Conservation (phyloP, 352 stramenopile genomes). For the Pythium plurisporium region DNA sequence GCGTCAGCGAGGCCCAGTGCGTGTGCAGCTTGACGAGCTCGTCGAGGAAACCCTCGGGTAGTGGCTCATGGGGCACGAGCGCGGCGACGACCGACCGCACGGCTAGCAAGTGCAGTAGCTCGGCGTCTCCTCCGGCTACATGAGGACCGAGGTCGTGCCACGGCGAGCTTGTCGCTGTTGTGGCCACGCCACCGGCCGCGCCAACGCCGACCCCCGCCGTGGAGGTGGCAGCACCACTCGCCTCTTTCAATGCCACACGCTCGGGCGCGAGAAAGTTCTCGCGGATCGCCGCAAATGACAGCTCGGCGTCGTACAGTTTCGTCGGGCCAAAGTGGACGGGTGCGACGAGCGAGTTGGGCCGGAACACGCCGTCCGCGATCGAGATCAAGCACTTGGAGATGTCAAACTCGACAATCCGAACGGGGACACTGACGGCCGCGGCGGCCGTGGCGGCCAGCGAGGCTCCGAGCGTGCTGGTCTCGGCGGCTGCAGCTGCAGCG, state of each 20-base stretch:
- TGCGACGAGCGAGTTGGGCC: conserved; percentile 37
- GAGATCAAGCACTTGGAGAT: conserved; percentile 39
- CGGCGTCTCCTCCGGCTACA: conserved; percentile 23
- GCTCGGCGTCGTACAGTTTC: conserved; percentile 30
- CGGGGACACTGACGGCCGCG: conserved; percentile 10
- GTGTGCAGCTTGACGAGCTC: conserved; percentile 36
- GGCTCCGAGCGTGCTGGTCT: background rate
- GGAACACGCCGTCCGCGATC: conserved; percentile 48
- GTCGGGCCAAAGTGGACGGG: conserved; percentile 41
- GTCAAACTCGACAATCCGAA: conserved; percentile 67
- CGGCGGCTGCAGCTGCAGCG: conserved; percentile 4
- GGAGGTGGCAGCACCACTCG: background rate
- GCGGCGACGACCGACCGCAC: conserved; percentile 23
- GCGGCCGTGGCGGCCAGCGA: background rate
- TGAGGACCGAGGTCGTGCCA: conserved; percentile 27
- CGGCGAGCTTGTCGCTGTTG: conserved; percentile 17
- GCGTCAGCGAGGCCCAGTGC: conserved; percentile 4
- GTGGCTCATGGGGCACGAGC: conserved; percentile 40
- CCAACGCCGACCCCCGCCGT: background rate
- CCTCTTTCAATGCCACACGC: conserved; percentile 45
- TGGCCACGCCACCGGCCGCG: background rate
- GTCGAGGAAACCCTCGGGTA: conserved; percentile 32
- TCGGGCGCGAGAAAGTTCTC: conserved; percentile 59
- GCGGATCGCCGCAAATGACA: conserved; percentile 46
- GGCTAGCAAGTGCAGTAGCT: conserved; percentile 32